Conservation (phyloP, 2,329 filamentous ascomycete species). For the Pseudogymnoascus sp. region DNA sequence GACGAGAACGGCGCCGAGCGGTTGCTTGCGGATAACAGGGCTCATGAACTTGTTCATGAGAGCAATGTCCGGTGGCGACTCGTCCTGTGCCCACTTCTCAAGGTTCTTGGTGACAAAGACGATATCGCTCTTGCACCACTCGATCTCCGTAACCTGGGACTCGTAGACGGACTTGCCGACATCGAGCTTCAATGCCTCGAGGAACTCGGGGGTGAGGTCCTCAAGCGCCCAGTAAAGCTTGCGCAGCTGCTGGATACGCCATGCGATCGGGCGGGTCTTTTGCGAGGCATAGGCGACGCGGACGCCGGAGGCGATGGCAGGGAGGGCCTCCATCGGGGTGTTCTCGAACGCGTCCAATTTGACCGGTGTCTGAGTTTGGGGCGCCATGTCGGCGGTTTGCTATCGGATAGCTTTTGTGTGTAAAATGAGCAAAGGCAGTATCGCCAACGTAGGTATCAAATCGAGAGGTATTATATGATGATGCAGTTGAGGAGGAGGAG, state of each 20-base stretch:
- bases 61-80: constrained; percentile 62
- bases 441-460: not conserved
- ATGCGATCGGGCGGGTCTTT: constrained; percentile 75
- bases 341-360: constrained; percentile 38
- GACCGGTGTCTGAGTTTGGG: not conserved
- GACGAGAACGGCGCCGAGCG: constrained; percentile 71
- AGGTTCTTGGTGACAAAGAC: constrained; percentile 70
- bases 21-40: constrained; percentile 77
- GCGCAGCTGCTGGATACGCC: constrained; percentile 75
- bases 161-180: constrained; percentile 73
- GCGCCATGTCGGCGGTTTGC: not conserved
- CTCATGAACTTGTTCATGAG: constrained; percentile 60
- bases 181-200: constrained; percentile 69
- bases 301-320: constrained; percentile 48
- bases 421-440: not conserved
- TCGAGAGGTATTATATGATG: not conserved
- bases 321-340: constrained; percentile 60
- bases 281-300: constrained; percentile 67
- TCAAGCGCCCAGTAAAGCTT: constrained; percentile 90
- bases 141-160: constrained; percentile 63
- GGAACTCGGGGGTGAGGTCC: constrained; percentile 65
- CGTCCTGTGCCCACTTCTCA: constrained; percentile 75
- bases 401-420: not conserved
- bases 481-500: not conserved
- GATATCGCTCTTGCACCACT: constrained; percentile 74